Evolutionary conservation across 305 asterid species (phyloP), one percentile per base, ranked within the genome.

Genomic region (Plantago coronopus): DNA sequence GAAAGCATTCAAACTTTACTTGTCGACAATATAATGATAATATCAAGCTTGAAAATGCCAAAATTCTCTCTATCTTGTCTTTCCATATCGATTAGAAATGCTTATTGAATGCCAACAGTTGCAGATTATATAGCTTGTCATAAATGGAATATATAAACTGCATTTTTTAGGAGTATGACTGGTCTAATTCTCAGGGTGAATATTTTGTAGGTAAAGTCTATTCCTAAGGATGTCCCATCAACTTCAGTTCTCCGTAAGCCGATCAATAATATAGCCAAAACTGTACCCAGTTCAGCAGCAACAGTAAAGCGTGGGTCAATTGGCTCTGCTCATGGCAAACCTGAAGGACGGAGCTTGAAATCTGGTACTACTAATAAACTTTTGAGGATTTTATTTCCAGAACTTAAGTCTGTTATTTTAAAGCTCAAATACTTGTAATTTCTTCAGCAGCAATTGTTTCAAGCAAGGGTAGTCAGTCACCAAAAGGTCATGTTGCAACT

Each of bases 231-330:
- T 42, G 78, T 73, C 54, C 68, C 58, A 57, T 75, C 73, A 56
- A 80, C 64, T 54, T 58, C 79, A 42, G 21, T 68, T 64, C 60
- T 65, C 62, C 69, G 80, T 58, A 85, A 76, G 67, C 85, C 84
- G 43, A 78, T 87, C 61, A 85, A 79, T 78, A 59, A 72, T 48
- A 48, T 47, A 54, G 68, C 67, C 79, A 79, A 70, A 57, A 62
- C 67, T 46, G 79, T 54, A 54, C 66, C 81, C 54, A 63, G 68
- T 50, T 62, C 85, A 63, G 47, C 71, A 60, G 43, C 79, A 54
- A 62, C 78, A 54, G 69, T 73, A 67, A 87, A 90, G 79, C 75
- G 80, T 59, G 87, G 82, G 6, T 72, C 90, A 54, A 31, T 75
- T 21, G 81, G 80, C 63, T 63, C 74, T 69, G 74, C 69, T 70